Base-by-base conservation (phyloP, 169 alveolate species). In the Perkinsus olseni region DNA sequence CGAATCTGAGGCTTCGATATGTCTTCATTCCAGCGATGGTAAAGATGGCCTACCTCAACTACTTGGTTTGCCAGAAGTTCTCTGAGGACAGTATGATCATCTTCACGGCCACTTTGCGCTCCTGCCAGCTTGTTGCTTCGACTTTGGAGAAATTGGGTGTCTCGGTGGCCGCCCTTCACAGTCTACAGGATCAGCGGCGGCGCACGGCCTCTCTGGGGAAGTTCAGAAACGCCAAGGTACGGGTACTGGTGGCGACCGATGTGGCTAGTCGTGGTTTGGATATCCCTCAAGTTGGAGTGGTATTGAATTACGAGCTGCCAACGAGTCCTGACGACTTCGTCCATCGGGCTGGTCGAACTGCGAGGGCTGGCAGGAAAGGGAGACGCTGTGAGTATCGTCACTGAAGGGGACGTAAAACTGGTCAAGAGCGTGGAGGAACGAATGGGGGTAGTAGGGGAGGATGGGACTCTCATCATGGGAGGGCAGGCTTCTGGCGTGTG, bases 281-380 rank as follows among this genome's bases (percentile, higher is more conserved):
- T 95, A 97, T 99, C 39, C 99, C 99, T 28, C 97, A 96, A 39
- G 99, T 99, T 8, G 97, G 97, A 62, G 97, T 97, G 93, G 99
- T 99, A 6, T 96, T 99, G 38, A 98, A 98, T 95, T 98, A 97
- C 93, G 99, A 98, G 94, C 96, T 99, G 45, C 99, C 99, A 6
- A 96, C 97, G 92, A 95, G 97, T n/a, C 96, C 98, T 10, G 98
- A 96, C 92, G 98, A 97, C 94, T 99, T 98, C 96, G 97, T 98
- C 0, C 99, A 99, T 95, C 96, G 99, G 90, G 98, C 98, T 24
- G 99, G 99, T 50, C 95, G 99, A 94, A 98, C 99, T 4, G 99
- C 99, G 1, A 96, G 99, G 95, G 99, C 99, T 8, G 98, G 99
- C 74, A 98, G 97, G 93, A 96, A 98, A 74, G 99, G 99, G 21